Conservation (phyloP, 2,329 filamentous ascomycete genomes). For the Aspergillus tubingensis region DNA sequence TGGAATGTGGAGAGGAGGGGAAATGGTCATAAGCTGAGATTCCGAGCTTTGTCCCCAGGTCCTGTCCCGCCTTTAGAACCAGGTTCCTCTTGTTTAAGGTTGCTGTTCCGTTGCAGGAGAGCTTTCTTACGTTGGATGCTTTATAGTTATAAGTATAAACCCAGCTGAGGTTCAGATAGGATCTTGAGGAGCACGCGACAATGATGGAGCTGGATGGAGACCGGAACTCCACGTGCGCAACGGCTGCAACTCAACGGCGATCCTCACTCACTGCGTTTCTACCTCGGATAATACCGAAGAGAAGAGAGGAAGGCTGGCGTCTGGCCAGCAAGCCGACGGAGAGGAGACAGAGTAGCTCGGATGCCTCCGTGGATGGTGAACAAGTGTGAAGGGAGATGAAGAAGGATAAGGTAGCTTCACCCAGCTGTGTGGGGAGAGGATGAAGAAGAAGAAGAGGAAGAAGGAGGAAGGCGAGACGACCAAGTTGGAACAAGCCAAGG, state of each 20-base stretch:
- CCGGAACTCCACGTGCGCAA: slow-evolving; percentile 6
- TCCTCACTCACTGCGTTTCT: background rate
- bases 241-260: slow-evolving; percentile 7
- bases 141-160: background rate
- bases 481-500: background rate
- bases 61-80: background rate
- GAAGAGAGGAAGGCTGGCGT: background rate
- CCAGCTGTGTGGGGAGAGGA: background rate
- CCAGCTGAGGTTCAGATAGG: background rate
- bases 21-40: background rate
- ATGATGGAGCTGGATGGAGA: background rate
- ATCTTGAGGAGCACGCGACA: background rate
- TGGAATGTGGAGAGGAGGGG: slow-evolving; percentile 14
- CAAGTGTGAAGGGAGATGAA: background rate
- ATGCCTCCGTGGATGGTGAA: background rate
- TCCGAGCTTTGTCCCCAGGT: background rate
- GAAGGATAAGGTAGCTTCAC: background rate
- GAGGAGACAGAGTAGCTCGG: background rate
- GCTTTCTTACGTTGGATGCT: background rate
- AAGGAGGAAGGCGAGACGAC: background rate
- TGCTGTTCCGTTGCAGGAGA: background rate
- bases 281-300: background rate
- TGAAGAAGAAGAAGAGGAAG: background rate
- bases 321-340: background rate
- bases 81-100: background rate